Base-by-base conservation (phyloP, 2,329 filamentous ascomycete genomes). In the Fusarium secorum region DNA sequence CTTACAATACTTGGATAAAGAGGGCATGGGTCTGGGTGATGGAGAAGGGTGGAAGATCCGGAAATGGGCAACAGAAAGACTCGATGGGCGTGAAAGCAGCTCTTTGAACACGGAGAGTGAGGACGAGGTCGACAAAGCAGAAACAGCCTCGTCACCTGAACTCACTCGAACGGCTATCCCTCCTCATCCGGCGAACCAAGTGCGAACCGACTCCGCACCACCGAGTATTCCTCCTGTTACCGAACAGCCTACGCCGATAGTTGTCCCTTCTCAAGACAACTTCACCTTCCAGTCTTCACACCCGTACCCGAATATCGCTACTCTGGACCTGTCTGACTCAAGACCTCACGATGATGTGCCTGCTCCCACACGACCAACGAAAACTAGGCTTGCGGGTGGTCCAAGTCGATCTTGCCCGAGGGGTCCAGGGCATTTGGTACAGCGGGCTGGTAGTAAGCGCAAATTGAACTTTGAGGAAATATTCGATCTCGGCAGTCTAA, bases 1-100 rank as follows among this genome's bases (percentile, higher is more conserved):
- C 9, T 83, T 98, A n/a, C 82, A 86, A 20, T 97, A 97, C 74
- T 83, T 98, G 58, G 95, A 98, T 78, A 91, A 89, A 77, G 90
- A 94, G 77, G 90, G 93, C 70, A 85, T 97, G 60, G 94, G 93
- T 1, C 78, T 96, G 17, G 88, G 87, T 51, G 93, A 96, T 79
- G 93, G 93, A 18, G 95, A 97, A 79, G 93, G 87, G 24, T 88
- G 86, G 83, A 85, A 82, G 66, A 83, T 91, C 60, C 83, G 89
- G 60, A 83, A 83, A 77, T 91, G 89, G 89, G 90, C 89, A 1
- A 90, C 88, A 4, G 91, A 94, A 79, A 85, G 90, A 32, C 81
- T 93, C 22, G 90, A 93, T 56, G 89, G 90, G 32, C 85, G 87
- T 38, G 87, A 90, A 42, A 81, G 83, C 32, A 80, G 84, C 30